Evolutionary conservation across 345 rosid species (phyloP).

Genomic region (Litchi chinensis): DNA sequence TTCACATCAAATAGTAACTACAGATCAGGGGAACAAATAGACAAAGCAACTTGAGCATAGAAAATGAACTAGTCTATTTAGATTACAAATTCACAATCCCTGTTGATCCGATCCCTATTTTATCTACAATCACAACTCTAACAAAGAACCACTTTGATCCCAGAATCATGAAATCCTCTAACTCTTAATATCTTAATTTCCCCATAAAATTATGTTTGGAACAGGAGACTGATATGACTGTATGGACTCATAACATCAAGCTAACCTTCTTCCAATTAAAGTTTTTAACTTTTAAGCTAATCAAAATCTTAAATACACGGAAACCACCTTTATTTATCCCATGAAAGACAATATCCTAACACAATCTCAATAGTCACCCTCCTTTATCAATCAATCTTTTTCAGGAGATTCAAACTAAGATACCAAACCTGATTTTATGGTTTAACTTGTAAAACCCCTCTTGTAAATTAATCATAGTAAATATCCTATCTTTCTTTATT

Average conservation of each 20-base stretch:
- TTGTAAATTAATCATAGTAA: neutral
- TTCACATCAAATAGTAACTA: neutral
- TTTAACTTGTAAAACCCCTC: neutral
- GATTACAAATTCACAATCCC: neutral
- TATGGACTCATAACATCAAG: neutral
- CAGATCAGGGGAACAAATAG: neutral
- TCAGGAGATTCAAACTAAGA: neutral
- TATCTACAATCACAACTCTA: neutral
- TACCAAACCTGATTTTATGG: constrained; percentile 3
- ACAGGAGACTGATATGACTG: neutral
- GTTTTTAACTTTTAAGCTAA: neutral
- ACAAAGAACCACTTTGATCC: neutral
- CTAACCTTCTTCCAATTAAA: neutral
- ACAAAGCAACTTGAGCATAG: neutral
- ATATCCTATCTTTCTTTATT: neutral
- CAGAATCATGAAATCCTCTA: neutral
- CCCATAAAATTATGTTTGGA: neutral
- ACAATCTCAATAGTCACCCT: neutral
- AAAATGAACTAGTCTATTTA: neutral
- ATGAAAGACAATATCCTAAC: neutral
- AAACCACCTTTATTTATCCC: neutral
- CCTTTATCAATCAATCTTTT: neutral
- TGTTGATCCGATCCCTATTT: neutral
- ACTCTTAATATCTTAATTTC: neutral
- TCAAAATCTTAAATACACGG: neutral